Base-by-base conservation (phyloP, 2,329 filamentous ascomycete species). In the Phyllosticta citribraziliensis region DNA sequence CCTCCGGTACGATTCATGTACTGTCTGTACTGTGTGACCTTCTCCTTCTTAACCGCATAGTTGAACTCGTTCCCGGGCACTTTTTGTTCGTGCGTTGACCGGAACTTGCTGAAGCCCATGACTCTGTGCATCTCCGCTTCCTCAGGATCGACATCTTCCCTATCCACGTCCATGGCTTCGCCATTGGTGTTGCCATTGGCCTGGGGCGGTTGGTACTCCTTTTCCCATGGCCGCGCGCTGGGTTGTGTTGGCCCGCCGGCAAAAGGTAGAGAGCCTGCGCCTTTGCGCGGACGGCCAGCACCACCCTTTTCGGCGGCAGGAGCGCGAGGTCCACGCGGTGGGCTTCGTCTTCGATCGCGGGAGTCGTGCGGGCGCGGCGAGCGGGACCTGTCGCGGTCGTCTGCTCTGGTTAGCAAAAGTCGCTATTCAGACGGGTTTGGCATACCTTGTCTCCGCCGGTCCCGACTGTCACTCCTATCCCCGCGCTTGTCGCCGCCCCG, bases 21-120 rank as follows among this genome's bases (percentile, higher is more conserved):
- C 82, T 99, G 94, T 67, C 94, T 83, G 71, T 97, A 97, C 79
- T 95, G 84, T 14, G 87, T 89, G 84, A 91, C 92, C 84, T 96
- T 97, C 77, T 94, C 91, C 80, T 94, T 97, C 66, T 87, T 80
- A 58, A 97, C 85, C 0, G 80, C 90, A 60, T 89, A 92, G 52
- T 87, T 84, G 70, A 91, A 74, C 56, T 80, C 85, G 71, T 99
- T 99, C 1, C 94, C 94, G 0, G 84, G 82, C 1, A 99, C 86
- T 71, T 97, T 95, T 60, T 88, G 91, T 63, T 89, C 85, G 75
- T 97, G 95, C 20, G 94, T 97, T 24, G 85, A 86, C 62, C 86
- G 87, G 75, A 97, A 99, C 0, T 82, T 84, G 19, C 85, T 85
- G 70, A 99, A 97, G 1, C 94, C 94, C 89, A 99, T 92, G 78